Percentiles rank a stretch among this genome's conserved stretches.
phyloP scores from a whole-genome alignment of 495 filamentous ascomycete species.

The Cercophora newfieldiana region DNA sequence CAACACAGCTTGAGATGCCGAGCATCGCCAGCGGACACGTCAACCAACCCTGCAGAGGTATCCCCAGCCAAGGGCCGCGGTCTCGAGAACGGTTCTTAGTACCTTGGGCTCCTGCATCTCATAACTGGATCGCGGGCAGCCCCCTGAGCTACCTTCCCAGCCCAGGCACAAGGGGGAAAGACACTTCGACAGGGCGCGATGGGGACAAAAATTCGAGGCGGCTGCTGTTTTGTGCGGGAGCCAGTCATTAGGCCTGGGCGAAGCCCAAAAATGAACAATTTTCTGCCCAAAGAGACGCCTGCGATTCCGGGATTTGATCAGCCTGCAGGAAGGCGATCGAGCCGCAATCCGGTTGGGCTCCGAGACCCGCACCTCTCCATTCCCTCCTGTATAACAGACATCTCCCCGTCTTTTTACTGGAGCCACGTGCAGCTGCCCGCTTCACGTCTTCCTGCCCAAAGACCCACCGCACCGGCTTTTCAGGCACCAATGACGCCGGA shows the following conservation, averaged over 20 bases:
- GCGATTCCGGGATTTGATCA: conserved; percentile 13
- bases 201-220: conserved; percentile 11
- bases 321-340: conserved; percentile 22
- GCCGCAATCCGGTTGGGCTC: conserved; percentile 35
- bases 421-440: conserved; percentile 35
- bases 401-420: conserved; percentile 28
- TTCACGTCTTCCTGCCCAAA: conserved; percentile 35
- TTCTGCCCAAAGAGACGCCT: conserved; percentile 27
- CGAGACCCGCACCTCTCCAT: conserved; percentile 27
- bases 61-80: conserved; percentile 14
- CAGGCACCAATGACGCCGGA: conserved; percentile 29
- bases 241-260: conserved; percentile 19
- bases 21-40: conserved; percentile 26
- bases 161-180: conserved; percentile 19
- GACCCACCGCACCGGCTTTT: conserved; percentile 32
- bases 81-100: conserved; percentile 13
- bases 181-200: conserved; percentile 9
- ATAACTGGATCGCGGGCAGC: conserved; percentile 18
- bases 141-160: conserved; percentile 1
- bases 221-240: conserved; percentile 8
- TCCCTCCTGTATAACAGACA: conserved; percentile 20
- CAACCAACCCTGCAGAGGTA: conserved; percentile 23
- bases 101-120: conserved; percentile 21
- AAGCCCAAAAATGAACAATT: conserved; percentile 24
- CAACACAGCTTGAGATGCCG: conserved; percentile 15